A percentile compares a stretch with the other conserved stretches of the same genome.
Evolutionary conservation across 441 rosid species (phyloP).

Genomic region (Caryocar brasiliense): DNA sequence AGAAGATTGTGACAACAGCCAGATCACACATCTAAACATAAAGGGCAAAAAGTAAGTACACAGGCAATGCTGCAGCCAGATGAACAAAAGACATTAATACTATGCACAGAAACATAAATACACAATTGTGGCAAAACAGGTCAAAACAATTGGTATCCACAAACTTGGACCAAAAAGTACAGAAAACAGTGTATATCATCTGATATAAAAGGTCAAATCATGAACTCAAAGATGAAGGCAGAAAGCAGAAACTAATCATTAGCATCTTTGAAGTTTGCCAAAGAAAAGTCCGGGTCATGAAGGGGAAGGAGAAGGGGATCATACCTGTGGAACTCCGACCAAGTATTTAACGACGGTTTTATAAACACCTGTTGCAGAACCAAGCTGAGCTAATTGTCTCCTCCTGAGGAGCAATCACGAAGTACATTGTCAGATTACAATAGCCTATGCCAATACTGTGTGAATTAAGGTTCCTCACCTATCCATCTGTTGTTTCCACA

Average conservation of each 20-base stretch:
- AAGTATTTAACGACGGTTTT: constrained; percentile 94
- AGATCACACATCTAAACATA: background rate
- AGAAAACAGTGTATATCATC: too few species aligned
- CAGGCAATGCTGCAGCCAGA: background rate
- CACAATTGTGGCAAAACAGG: background rate
- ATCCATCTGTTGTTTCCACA: constrained; percentile 97
- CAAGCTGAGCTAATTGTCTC: constrained; percentile 88
- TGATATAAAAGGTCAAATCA: background rate
- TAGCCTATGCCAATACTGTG: background rate
- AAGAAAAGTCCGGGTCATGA: background rate
- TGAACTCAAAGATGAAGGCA: background rate
- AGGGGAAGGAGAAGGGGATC: background rate
- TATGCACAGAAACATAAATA: too few species aligned
- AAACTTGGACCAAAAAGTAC: background rate
- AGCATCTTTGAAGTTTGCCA: background rate
- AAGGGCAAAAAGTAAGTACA: background rate
- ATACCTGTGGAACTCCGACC: constrained; percentile 97
- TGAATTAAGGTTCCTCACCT: constrained; percentile 39
- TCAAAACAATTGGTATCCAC: background rate
- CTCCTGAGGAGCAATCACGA: constrained; percentile 41
- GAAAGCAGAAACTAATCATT: background rate
- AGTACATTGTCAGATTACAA: constrained; percentile 9
- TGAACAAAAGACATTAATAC: too few species aligned
- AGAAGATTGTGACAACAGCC: background rate
- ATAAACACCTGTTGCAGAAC: constrained; percentile 95